Percentiles rank a stretch among this genome's conserved stretches.
Evolutionary conservation across 75 land plant species (phyloP).

Genomic region (Cryptomeria japonica): DNA sequence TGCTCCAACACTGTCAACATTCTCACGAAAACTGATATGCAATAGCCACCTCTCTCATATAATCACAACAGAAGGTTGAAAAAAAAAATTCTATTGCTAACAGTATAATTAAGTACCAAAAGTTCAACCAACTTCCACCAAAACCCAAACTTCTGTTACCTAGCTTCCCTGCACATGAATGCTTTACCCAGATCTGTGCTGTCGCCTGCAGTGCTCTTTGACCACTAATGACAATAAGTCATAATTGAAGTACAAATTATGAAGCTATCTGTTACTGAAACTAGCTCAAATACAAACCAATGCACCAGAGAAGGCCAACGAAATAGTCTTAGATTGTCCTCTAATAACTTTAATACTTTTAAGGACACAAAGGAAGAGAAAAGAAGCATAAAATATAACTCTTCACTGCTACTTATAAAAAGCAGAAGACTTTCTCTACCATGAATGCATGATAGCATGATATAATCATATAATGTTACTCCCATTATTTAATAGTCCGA

Average conservation of each 20-base stretch:
- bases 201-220: neutral
- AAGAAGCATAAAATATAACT: neutral
- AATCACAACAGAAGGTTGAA: neutral
- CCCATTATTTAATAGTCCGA: neutral
- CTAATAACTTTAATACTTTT: neutral
- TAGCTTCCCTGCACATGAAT: neutral
- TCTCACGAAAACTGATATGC: neutral
- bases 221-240: neutral
- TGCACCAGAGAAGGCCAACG: neutral
- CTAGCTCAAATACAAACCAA: neutral
- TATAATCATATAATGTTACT: neutral
- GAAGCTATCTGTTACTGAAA: neutral
- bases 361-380: neutral
- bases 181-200: neutral
- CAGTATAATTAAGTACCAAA: neutral
- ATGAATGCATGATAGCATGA: neutral
- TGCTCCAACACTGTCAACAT: neutral
- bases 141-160: neutral
- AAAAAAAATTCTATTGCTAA: neutral
- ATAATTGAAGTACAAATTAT: neutral
- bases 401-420: neutral
- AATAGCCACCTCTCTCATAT: neutral
- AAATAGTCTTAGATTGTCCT: neutral
- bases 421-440: neutral
- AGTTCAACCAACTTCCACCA: neutral